Evolutionary conservation across 23 red algal species (phyloP).

Genomic region (Cyanidium caldarium): DNA sequence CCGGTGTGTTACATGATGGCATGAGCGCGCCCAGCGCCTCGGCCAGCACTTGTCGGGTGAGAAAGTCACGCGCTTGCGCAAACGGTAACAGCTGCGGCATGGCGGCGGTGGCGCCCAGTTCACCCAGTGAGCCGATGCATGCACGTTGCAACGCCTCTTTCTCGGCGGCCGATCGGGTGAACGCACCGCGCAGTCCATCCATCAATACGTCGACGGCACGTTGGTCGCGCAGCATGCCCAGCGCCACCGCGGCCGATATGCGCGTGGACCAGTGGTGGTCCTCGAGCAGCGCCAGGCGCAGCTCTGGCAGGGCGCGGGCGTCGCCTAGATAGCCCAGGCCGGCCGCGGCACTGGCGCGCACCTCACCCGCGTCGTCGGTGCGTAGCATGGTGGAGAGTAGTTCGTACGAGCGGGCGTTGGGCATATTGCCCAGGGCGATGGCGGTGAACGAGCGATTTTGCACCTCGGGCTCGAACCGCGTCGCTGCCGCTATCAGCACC

Average conservation of each 20-base stretch:
- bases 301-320: neutral
- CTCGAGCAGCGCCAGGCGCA: slow-evolving; percentile 7
- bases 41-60: slow-evolving; percentile 4
- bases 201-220: neutral
- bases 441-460: neutral
- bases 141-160: neutral
- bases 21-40: slow-evolving; percentile 3
- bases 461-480: neutral
- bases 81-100: neutral
- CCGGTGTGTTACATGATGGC: no score
- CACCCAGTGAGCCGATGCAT: slow-evolving; percentile 6
- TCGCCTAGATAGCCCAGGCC: slow-evolving; percentile 18
- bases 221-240: slow-evolving; percentile 17
- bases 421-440: neutral
- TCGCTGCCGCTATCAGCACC: neutral
- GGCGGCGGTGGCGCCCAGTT: neutral
- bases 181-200: neutral
- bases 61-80: neutral
- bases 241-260: neutral
- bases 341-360: slow-evolving; percentile 3
- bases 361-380: neutral
- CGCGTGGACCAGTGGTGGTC: slow-evolving; percentile 15
- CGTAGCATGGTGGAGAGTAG: neutral
- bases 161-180: neutral
- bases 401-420: slow-evolving; percentile 3